Evolutionary conservation across 345 rosid genomes (phyloP), one percentile per base, ranked within the genome.

Genomic region (Boechera divaricarpa): DNA sequence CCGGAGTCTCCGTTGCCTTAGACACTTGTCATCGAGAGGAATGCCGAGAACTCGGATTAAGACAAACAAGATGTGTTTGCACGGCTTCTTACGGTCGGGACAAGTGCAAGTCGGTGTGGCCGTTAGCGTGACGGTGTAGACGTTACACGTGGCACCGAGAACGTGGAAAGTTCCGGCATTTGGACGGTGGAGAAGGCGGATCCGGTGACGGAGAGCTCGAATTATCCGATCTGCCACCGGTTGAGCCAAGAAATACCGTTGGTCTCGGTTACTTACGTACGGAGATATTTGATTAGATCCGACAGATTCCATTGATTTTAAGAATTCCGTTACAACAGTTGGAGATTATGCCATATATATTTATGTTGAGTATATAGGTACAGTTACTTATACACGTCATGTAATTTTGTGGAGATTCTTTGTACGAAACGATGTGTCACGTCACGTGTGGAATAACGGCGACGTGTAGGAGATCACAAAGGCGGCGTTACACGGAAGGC

Each of bases 41-140:
- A 94, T 77, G 0, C 97, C 96, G 6, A 94, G 81, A 9, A 80
- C 98, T 13, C 93, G 85, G 13, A 94, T 87, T 1, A 87, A 76
- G 52, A 91, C 92, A 63, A 91, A 94, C 8, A 91, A 63, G 5
- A 94, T 90, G 78, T 94, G 98, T 36, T 94, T 94, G 86, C 98
- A 94, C 10, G 97, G 96, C 18, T 72, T 78, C n/a, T 83, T 84
- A 10, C 94, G 93, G 79, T 91, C 97, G 0, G 97, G 98, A 76
- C 98, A 94, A 0, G 94, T 86, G 79, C 96, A 91, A 1, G 90
- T 76, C 0, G 98, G 97, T 65, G 73, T 76, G 47, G 86, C 57
- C 7, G 81, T 72, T 36, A 94, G 44, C 24, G 86, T 79, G 10
- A 94, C 96, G 32, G 89, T 89, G 82, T 94, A 94, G 16, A 94